Percentiles rank a stretch among this genome's conserved stretches.
These are phyloP conservation scores for Pseudogymnoascus sp. DNA, from an alignment of 2,329 filamentous ascomycete species.

Conservation along the genomic window DNA sequence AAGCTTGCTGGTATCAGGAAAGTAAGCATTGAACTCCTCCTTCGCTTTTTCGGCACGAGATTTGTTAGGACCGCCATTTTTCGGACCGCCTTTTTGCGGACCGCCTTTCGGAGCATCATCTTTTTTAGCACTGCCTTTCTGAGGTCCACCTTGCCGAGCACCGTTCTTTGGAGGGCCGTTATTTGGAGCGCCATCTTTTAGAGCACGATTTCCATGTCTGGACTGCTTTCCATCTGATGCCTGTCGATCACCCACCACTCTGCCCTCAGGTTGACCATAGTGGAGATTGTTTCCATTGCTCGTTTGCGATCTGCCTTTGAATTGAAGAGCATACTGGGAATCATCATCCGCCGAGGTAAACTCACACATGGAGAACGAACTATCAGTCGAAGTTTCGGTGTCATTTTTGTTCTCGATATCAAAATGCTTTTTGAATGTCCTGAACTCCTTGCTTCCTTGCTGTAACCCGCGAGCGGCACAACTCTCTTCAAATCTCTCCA, in stretches of 20 bases:
- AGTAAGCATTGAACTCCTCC: constrained; percentile 20
- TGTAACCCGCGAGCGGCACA: not conserved
- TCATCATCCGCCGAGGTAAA: not conserved
- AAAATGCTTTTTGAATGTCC: not conserved
- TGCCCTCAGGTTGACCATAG: not conserved
- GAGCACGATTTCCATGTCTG: not conserved
- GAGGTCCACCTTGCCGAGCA: not conserved
- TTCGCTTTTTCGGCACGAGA: not conserved
- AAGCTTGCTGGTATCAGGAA: constrained; percentile 26
- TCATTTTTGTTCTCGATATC: not conserved
- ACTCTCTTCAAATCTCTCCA: not conserved
- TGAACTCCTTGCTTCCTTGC: not conserved
- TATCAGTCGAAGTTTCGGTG: not conserved
- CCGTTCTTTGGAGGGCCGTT: not conserved
- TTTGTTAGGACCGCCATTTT: too few species aligned
- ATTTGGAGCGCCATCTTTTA: not conserved
- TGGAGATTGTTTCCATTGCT: not conserved
- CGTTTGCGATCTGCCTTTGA: not conserved
- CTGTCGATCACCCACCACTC: not conserved
- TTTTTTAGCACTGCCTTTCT: not conserved
- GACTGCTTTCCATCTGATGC: not conserved
- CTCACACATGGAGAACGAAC: not conserved
- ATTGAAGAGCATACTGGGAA: not conserved
- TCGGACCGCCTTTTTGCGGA: not conserved
- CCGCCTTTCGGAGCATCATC: not conserved